Conservation (phyloP, 495 filamentous ascomycete genomes). For the Aspergillus ostianus region DNA sequence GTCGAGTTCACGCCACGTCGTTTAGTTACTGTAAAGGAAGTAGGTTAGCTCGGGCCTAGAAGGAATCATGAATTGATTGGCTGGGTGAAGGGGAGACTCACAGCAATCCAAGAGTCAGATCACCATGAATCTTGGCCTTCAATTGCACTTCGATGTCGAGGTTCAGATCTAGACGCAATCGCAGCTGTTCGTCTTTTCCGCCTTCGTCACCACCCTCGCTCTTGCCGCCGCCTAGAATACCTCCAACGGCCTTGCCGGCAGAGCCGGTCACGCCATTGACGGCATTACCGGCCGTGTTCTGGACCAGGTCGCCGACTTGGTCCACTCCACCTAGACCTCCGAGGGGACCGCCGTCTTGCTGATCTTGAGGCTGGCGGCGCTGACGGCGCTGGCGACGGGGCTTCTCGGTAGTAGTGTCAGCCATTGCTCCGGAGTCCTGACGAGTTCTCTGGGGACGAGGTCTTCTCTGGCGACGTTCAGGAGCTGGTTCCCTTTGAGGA, state of each 20-base stretch:
- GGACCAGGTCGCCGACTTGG: conserved; percentile 55
- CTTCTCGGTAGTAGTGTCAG: conserved; percentile 24
- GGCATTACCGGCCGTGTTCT: conserved; percentile 62
- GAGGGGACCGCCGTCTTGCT: conserved; percentile 42
- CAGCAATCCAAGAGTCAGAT: conserved; percentile 83
- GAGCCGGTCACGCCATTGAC: conserved; percentile 55
- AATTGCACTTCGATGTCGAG: conserved; percentile 86
- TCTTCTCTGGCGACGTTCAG: conserved; percentile 23
- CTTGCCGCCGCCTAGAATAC: conserved; percentile 39
- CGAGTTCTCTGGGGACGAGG: conserved; percentile 24
- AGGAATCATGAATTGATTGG: conserved; percentile 1
- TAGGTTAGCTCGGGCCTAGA: background rate
- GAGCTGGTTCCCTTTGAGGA: conserved; percentile 25
- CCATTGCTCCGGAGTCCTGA: conserved; percentile 43
- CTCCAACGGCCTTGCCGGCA: conserved; percentile 58
- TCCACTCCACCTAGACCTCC: conserved; percentile 58
- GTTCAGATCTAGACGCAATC: conserved; percentile 78
- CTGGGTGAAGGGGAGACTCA: conserved; percentile 53
- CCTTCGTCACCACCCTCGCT: conserved; percentile 41
- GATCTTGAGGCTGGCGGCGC: conserved; percentile 40
- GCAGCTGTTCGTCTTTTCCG: conserved; percentile 66
- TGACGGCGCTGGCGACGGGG: conserved; percentile 31
- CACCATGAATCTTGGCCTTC: conserved; percentile 90
- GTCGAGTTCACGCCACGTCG: background rate
- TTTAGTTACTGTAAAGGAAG: conserved; percentile 3